These are phyloP conservation scores for Salix koriyanagi DNA, from an alignment of 345 rosid genomes.

Conservation along the genomic window DNA sequence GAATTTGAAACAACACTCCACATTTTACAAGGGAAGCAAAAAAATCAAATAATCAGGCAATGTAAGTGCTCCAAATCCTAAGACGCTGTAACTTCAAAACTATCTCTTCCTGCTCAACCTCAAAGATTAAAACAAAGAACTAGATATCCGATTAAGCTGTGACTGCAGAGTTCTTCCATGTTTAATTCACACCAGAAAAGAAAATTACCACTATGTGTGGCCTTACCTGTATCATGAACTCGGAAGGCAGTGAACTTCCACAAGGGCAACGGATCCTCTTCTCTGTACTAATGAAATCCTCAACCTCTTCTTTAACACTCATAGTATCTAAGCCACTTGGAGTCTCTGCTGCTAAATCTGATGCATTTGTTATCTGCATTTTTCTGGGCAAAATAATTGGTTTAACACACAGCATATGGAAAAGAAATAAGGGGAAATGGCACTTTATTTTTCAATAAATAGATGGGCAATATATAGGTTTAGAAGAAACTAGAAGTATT, in stretches of 20 bases:
- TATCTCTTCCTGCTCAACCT: neutral
- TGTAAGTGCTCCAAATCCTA: neutral
- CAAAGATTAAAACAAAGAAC: neutral
- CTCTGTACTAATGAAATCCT: conserved; percentile 6
- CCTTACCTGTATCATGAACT: conserved; percentile 33
- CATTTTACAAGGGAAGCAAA: neutral
- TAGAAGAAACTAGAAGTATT: neutral
- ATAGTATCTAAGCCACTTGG: conserved; percentile 12
- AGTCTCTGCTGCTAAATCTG: conserved; percentile 22
- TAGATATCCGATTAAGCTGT: neutral
- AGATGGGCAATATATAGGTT: neutral
- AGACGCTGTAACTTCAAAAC: neutral
- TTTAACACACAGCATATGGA: neutral
- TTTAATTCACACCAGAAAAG: neutral
- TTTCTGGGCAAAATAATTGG: conserved; percentile 24
- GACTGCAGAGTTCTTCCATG: neutral
- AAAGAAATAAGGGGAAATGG: neutral
- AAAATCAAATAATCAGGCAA: neutral
- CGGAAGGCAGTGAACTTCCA: conserved; percentile 20
- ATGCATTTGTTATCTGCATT: conserved; percentile 29
- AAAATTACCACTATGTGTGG: neutral
- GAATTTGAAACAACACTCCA: neutral
- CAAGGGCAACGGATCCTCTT: conserved; percentile 32
- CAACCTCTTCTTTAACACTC: conserved; percentile 17
- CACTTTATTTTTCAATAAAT: neutral